Percentiles rank a stretch among this genome's conserved stretches.
phyloP scores from a whole-genome alignment of 768 basidiomycete species.

The Suillus luteus region DNA sequence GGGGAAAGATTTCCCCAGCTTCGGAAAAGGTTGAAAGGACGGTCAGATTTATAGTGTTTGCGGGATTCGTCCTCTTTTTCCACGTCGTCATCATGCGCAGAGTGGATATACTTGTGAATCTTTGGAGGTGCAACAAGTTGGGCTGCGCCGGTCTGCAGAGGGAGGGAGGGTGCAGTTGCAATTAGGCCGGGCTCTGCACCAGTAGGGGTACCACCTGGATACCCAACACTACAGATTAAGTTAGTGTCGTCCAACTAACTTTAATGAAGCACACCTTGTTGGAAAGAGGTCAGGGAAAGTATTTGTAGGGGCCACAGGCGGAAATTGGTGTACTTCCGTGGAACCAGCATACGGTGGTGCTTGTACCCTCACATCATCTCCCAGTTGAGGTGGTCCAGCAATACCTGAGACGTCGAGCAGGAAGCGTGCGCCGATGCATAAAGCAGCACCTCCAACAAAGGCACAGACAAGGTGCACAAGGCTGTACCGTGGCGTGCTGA shows the following conservation, averaged over 20 bases:
- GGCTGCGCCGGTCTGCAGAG: constrained; percentile 69
- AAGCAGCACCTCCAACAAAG: constrained; percentile 54
- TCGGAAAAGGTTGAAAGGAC: constrained; percentile 65
- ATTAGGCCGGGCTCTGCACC: constrained; percentile 77
- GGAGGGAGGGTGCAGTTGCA: constrained; percentile 76
- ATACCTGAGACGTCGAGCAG: constrained; percentile 42
- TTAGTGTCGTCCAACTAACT: not conserved
- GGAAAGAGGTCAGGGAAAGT: constrained; percentile 73
- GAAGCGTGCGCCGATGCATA: constrained; percentile 52
- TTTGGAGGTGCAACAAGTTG: constrained; percentile 57
- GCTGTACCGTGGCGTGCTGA: constrained; percentile 24
- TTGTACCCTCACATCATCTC: constrained; percentile 34
- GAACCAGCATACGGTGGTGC: constrained; percentile 75
- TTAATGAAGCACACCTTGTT: constrained; percentile 38
- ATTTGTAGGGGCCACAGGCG: constrained; percentile 76
- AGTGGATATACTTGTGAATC: constrained; percentile 6
- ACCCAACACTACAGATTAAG: constrained; percentile 51
- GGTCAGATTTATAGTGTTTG: constrained; percentile 21
- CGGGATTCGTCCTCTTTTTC: constrained; percentile 28
- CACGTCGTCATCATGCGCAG: constrained; percentile 1
- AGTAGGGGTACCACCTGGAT: constrained; percentile 76
- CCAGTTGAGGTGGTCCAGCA: constrained; percentile 32
- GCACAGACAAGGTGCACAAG: constrained; percentile 45
- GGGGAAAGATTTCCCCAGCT: constrained; percentile 86
- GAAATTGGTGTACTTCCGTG: constrained; percentile 66